These are phyloP conservation scores for Oidiodendron maius DNA, from an alignment of 495 filamentous ascomycete genomes.

Conservation along the genomic window DNA sequence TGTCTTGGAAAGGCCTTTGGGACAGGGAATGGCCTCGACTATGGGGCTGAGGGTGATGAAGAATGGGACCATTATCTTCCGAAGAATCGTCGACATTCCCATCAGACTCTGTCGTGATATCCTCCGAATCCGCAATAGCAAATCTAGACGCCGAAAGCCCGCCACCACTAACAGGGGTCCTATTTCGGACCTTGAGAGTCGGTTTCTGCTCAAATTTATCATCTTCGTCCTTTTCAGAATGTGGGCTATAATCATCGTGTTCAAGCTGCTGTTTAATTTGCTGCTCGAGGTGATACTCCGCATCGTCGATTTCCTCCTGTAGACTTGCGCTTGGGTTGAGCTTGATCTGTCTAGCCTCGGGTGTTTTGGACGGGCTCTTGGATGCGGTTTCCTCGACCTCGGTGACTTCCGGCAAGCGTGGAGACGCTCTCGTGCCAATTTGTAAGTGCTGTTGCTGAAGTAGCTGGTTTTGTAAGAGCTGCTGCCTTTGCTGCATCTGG, in stretches of 20 bases:
- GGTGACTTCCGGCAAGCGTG: conserved; percentile 46
- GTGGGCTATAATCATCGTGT: conserved; percentile 56
- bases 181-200: conserved; percentile 23
- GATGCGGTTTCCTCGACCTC: conserved; percentile 41
- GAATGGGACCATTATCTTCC: conserved; percentile 36
- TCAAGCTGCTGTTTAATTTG: conserved; percentile 66
- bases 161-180: conserved; percentile 35
- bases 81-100: too few species aligned
- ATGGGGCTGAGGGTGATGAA: conserved; percentile 58
- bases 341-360: conserved; percentile 30
- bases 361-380: conserved; percentile 41
- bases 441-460: conserved; percentile 46
- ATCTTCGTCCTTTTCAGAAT: conserved; percentile 33
- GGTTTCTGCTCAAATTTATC: conserved; percentile 19
- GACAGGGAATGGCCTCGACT: conserved; percentile 52
- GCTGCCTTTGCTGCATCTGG: conserved; percentile 50
- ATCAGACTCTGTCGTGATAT: too few species aligned
- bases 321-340: conserved; percentile 33
- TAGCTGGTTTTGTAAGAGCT: conserved; percentile 52
- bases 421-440: conserved; percentile 44
- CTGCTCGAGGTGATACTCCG: conserved; percentile 76
- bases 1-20: conserved; percentile 41
- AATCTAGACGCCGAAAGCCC: conserved; percentile 25
- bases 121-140: conserved; percentile 27
- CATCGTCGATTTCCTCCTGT: conserved; percentile 79